These are phyloP conservation scores for Podospora australis DNA, from an alignment of 495 filamentous ascomycete species.

Conservation along the genomic window DNA sequence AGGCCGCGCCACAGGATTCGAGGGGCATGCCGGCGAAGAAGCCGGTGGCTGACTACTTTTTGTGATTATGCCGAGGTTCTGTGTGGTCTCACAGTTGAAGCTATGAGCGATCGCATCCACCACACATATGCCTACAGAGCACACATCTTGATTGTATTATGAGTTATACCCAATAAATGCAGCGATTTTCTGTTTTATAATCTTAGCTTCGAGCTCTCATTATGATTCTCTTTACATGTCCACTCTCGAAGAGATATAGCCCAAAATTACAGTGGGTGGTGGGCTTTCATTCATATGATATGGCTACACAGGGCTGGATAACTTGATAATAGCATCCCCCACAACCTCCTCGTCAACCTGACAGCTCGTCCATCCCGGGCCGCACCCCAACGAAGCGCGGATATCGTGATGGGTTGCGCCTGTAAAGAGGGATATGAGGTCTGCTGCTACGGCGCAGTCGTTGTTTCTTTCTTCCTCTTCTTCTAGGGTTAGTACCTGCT, in stretches of 20 bases:
- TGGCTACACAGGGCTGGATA: not conserved
- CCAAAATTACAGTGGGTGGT: too few relatives aligned
- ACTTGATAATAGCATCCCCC: constrained; percentile 2
- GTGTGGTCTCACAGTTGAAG: too few relatives aligned
- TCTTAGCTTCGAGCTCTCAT: too few relatives aligned
- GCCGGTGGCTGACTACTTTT: constrained; percentile 94
- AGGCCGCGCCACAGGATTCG: constrained; percentile 92
- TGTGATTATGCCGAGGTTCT: constrained; percentile 46
- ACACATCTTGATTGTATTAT: too few relatives aligned
- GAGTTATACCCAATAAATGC: not conserved
- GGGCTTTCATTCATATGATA: too few relatives aligned
- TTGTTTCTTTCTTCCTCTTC: not conserved
- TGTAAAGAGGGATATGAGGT: constrained; percentile 10
- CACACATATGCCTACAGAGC: too few relatives aligned
- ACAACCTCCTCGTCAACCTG: constrained; percentile 5
- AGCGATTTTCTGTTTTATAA: too few relatives aligned
- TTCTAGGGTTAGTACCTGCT: not conserved
- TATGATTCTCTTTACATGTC: too few relatives aligned
- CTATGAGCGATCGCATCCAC: too few relatives aligned
- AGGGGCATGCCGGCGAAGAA: constrained; percentile 99
- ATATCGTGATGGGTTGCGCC: constrained; percentile 9
- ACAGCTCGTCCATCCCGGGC: constrained; percentile 7
- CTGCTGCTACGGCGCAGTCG: constrained; percentile 11
- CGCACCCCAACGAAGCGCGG: constrained; percentile 8
- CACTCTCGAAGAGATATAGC: too few relatives aligned